Percentiles rank a stretch among this genome's conserved stretches.
phyloP scores from a whole-genome alignment of 371 early-diverging fungal species.

The Encephalitozoon cuniculi region DNA sequence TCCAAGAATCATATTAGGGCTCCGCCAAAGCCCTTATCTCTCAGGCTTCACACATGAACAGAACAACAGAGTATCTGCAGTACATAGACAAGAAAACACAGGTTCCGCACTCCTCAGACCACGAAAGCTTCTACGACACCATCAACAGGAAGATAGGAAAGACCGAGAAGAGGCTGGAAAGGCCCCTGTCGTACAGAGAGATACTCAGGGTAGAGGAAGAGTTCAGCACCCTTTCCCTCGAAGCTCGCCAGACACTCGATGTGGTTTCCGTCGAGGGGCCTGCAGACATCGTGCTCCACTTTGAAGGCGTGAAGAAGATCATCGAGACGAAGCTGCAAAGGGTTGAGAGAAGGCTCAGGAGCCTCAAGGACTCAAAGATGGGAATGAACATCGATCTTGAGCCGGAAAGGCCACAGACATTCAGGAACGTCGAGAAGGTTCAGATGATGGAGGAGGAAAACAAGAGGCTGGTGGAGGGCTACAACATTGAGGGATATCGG shows the following conservation, averaged over 20 bases:
- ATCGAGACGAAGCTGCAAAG: constrained; percentile 11
- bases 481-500: constrained; percentile 25
- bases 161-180: background rate
- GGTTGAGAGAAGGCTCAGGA: constrained; percentile 11
- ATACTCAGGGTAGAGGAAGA: constrained; percentile 38
- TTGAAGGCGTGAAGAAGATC: constrained; percentile 56
- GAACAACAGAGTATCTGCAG: constrained; percentile 24
- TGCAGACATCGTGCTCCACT: constrained; percentile 38
- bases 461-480: constrained; percentile 32
- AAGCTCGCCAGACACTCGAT: constrained; percentile 25
- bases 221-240: constrained; percentile 13
- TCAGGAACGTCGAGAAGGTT: background rate
- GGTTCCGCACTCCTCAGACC: background rate
- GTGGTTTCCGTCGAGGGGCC: constrained; percentile 26
- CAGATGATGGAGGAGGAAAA: constrained; percentile 47
- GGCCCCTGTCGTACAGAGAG: constrained; percentile 6
- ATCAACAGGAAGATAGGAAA: constrained; percentile 32
- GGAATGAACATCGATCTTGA: constrained; percentile 27
- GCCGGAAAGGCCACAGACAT: constrained; percentile 30
- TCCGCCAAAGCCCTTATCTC: background rate
- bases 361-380: constrained; percentile 17
- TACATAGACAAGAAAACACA: background rate
- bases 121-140: constrained; percentile 44
- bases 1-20: background rate
- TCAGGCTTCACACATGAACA: constrained; percentile 12